Base-by-base conservation (phyloP, 202 grass and related monocot species). In the Thinopyrum obtusiflorum region DNA sequence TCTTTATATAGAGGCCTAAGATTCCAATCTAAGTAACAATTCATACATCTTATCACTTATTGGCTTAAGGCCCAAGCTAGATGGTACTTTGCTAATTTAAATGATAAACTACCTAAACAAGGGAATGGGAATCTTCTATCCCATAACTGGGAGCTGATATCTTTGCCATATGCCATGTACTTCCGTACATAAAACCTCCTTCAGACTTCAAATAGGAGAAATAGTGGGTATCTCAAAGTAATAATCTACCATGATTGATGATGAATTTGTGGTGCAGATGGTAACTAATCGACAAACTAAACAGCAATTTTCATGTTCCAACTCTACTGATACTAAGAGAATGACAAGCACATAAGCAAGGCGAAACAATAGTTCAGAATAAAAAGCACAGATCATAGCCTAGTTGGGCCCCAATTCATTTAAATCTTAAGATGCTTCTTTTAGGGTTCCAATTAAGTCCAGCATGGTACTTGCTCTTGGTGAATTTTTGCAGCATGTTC, bases 281-380 rank as follows among this genome's bases (percentile, higher is more conserved):
- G 13, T 62, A 20, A 67, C 40, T 33, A 17, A 80, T 68, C 3
- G 18, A 15, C n/a, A 68, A 67, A 67, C 7, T 76, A 84, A 74
- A 26, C 28, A 84, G 59, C 26, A 84, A 82, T 47, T 76, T 84
- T 65, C 18, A 65, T 35, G 20, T 31, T 61, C 28, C 57, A 65
- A 24, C 61, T 65, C 11, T 76, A 65, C 35, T 74, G 26, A 46
- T 17, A 14, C 27, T 65, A 63, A 32, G 59, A 83, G 59, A 83
- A 62, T 1, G 12, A 62, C 10, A 83, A 44, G n/a, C 18, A 69
- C 11, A 63, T 49, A 74, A 66, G 20, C 29, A 81, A 28, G 61
- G 61, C 13, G 4, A 37, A 64, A 74, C 23, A 37, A 35, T 9
- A 84, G 63, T 72, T 62, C 18, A 40, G 53, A 40, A 57, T 12